Base-by-base conservation (phyloP, 768 basidiomycete species). In the Favolaschia claudopus region DNA sequence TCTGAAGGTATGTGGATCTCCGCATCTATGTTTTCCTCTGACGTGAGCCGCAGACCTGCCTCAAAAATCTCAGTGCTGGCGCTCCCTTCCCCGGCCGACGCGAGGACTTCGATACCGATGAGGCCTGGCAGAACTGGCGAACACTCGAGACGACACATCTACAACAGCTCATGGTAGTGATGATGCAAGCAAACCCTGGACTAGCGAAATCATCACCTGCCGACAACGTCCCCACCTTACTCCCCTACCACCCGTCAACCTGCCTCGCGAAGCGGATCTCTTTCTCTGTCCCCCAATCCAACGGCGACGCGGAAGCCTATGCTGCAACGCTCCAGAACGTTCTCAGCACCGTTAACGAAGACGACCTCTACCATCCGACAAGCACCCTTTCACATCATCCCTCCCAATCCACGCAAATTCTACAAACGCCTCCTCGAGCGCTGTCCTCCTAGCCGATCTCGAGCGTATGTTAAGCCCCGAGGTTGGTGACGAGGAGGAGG, bases 401-500 rank as follows among this genome's bases (percentile, higher is more conserved):
- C 96, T 4, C 88, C 93, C 14, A 92, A 92, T 69, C 92, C 96
- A 7, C 87, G 85, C 73, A 87, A 85, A 67, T 93, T 84, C 72
- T 99, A 96, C 80, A 87, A 87, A 63, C 86, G 92, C 12, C 82
- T 99, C 15, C 82, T 97, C 27, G 89, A 93, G 70, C 79, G 84
- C 52, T 95, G 95, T 69, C 85, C n/a, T 99, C 40, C 81, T 89
- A 24, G 82, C 84, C 25, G 97, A 99, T 71, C 78, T 99, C 56
- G 93, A 94, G 69, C 84, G 88, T 34, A 94, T 99, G 92, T 81
- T 91, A 46, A 90, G 90, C 42, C 91, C 93, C 5, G 91, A 92
- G 55, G 89, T 98, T n/a, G 90, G 93, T 40, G 93, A 95, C 65
- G 91, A 93, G 65, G 93, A 98, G 64, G 95, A 99, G 76, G 96